phyloP scores from a whole-genome alignment of 176 grass and related monocot species.

The Carex littledalei region DNA sequence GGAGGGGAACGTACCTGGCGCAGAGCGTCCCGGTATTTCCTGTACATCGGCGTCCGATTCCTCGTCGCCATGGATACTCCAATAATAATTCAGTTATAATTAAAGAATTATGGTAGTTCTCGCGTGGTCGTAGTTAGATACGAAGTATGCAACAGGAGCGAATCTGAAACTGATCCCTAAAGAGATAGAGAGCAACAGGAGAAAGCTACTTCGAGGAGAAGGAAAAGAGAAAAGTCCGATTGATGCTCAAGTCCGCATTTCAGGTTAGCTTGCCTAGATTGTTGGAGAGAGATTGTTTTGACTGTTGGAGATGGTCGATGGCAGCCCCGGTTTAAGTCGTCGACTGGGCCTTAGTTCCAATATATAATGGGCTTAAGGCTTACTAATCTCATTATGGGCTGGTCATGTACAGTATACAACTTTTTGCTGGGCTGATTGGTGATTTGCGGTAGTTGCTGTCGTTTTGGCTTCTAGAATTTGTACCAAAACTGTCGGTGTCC shows the following conservation, averaged over 20 bases:
- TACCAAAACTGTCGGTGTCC: neutral
- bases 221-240: slow-evolving; percentile 1
- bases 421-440: neutral
- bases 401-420: neutral
- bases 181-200: neutral
- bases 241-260: neutral
- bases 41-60: slow-evolving; percentile 76
- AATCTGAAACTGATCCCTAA: slow-evolving; percentile 16
- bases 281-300: neutral
- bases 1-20: slow-evolving; percentile 63
- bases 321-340: neutral
- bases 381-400: neutral
- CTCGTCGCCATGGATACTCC: slow-evolving; percentile 65
- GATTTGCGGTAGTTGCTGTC: neutral
- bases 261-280: neutral
- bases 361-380: neutral
- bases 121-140: neutral
- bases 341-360: neutral
- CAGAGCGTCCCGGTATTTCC: slow-evolving; percentile 91
- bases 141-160: slow-evolving; percentile 4
- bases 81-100: neutral
- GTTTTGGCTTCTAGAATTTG: neutral
- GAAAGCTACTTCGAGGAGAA: slow-evolving; percentile 3
- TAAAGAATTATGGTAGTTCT: slow-evolving; percentile 30
- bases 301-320: neutral